Evolutionary conservation across 2,329 filamentous ascomycete genomes (phyloP).

Genomic region (Boeremia lycopersici): DNA sequence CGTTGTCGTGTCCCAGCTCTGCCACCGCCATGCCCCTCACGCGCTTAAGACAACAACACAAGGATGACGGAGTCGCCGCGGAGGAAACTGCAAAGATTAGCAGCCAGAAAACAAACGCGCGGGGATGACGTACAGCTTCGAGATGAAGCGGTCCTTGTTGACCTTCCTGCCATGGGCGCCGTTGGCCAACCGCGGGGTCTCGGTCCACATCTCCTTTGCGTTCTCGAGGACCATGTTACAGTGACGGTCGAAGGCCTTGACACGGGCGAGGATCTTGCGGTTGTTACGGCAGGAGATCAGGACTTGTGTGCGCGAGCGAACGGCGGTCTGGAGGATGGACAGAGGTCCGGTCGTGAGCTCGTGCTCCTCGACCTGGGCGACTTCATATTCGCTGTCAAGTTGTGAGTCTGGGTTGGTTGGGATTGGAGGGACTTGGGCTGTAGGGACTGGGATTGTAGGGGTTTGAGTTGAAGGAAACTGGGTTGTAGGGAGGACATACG

Average conservation of each 20-base stretch:
- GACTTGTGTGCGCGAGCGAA: slow-evolving; percentile 92
- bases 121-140: slow-evolving; percentile 77
- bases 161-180: slow-evolving; percentile 89
- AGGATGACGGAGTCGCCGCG: slow-evolving; percentile 87
- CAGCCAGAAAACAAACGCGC: background rate
- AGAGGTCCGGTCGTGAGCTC: slow-evolving; percentile 81
- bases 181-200: slow-evolving; percentile 79
- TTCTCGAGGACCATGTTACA: slow-evolving; percentile 99
- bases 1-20: slow-evolving; percentile 17
- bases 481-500: slow-evolving; percentile 63
- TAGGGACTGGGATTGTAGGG: too few relatives aligned
- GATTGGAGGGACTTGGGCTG: too few relatives aligned
- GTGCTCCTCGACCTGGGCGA: slow-evolving; percentile 79
- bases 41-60: slow-evolving; percentile 74
- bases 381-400: slow-evolving; percentile 78
- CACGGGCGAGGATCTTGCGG: slow-evolving; percentile 93
- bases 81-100: slow-evolving; percentile 68
- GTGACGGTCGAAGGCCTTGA: slow-evolving; percentile 98
- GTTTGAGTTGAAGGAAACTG: background rate
- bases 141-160: slow-evolving; percentile 98
- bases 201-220: slow-evolving; percentile 99
- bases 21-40: slow-evolving; percentile 16
- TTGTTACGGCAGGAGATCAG: slow-evolving; percentile 98
- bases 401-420: slow-evolving; percentile 22
- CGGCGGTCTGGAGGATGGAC: slow-evolving; percentile 95